Evolutionary conservation across 148 eudicot genomes (phyloP), one percentile per base, ranked within the genome.

Genomic region (Fagopyrum tataricum): DNA sequence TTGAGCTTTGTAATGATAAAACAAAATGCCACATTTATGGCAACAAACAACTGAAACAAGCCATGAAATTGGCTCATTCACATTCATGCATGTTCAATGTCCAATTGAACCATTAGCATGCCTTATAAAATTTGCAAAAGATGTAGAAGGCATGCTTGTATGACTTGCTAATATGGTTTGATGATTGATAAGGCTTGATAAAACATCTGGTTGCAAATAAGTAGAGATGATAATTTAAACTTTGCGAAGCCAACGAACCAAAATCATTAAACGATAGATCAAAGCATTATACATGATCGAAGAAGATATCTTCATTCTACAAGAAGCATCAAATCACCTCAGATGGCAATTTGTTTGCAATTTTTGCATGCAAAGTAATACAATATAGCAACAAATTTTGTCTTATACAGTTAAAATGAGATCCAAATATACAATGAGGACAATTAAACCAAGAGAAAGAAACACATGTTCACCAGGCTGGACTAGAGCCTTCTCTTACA

Each of bases 401-500:
- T 5, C 66, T 59, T 24, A 24, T 24, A 59, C 66, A 59, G 10
- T 59, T 39, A 9, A 24, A 9, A 12, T 20, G 31, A 59, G 40
- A 37, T 15, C 23, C 12, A 59, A 59, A 59, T 23, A 59, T 59
- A 59, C 66, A 59, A 14, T 59, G 23, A 24, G 12, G 23, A 39
- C 66, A 59, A 59, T 37, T 59, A 24, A 13, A 59, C 23, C 26
- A 8, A 5, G 26, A 3, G 66, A 59, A 23, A 8, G 8, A 24
- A 24, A 59, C 5, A 59, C 12, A 39, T 23, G 2, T 76, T 83
- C 84, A 91, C 93, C 97, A 88, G 73, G 92, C 92, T 51, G 92
- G 92, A 80, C 86, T 87, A 52, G 91, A 84, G 67, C 84, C 91
- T 13, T 89, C 95, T 71, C 80, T 84, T 55, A 91, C 84, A 77